phyloP scores from a whole-genome alignment of 108 stramenopile genomes.

The Craspedostauros australis region DNA sequence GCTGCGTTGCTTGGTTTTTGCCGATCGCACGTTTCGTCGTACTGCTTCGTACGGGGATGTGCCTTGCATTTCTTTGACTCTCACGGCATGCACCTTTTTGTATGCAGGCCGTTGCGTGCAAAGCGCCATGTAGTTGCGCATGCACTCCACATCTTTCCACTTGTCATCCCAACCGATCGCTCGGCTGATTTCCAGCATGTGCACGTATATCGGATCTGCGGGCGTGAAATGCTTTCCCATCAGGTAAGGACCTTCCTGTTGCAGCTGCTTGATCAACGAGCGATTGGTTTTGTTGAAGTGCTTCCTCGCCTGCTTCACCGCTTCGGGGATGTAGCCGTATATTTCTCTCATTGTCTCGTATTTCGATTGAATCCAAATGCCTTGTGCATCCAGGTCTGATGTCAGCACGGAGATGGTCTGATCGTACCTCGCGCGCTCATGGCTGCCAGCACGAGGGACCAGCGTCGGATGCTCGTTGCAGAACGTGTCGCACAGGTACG shows the following conservation, averaged over 20 bases:
- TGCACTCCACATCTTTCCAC: slow-evolving; percentile 7
- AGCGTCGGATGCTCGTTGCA: slow-evolving; percentile 21
- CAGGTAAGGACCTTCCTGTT: slow-evolving; percentile 32
- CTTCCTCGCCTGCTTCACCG: slow-evolving; percentile 52
- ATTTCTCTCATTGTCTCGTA: slow-evolving; percentile 45
- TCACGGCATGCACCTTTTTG: slow-evolving; percentile 19
- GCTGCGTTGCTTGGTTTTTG: neutral
- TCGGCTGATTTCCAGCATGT: slow-evolving; percentile 68
- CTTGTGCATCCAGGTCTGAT: slow-evolving; percentile 71
- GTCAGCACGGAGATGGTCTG: slow-evolving; percentile 43
- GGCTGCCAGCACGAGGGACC: slow-evolving; percentile 58
- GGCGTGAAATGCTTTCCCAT: slow-evolving; percentile 56
- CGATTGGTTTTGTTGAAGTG: slow-evolving; percentile 47
- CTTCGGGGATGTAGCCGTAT: slow-evolving; percentile 49
- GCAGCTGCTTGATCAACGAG: slow-evolving; percentile 24
- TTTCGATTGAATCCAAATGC: slow-evolving; percentile 74
- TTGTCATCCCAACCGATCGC: slow-evolving; percentile 57
- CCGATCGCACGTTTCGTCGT: neutral
- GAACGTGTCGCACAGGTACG: slow-evolving; percentile 58
- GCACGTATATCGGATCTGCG: slow-evolving; percentile 64
- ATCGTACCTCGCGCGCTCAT: slow-evolving; percentile 58
- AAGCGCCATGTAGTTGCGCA: slow-evolving; percentile 23
- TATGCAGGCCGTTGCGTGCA: slow-evolving; percentile 45
- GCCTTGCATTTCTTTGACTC: neutral
- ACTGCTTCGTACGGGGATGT: neutral